Evolutionary conservation across 192 early-diverging fungal species (phyloP).

Genomic region (Rhizophlyctis rosea): DNA sequence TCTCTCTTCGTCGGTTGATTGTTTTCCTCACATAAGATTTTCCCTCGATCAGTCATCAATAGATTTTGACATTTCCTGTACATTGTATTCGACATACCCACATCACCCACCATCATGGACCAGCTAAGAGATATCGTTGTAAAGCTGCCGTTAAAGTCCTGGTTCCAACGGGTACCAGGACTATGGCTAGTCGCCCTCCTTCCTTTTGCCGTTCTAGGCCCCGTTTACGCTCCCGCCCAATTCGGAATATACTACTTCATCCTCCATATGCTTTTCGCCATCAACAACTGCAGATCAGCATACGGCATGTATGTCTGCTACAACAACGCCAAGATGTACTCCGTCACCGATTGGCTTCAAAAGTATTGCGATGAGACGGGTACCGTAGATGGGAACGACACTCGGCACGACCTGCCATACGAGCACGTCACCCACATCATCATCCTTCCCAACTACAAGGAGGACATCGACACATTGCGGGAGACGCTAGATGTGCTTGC

Average conservation of each 20-base stretch:
- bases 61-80: not conserved
- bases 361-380: conserved; percentile 44
- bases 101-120: not conserved
- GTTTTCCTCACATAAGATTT: not conserved
- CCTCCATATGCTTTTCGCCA: conserved; percentile 37
- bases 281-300: conserved; percentile 34
- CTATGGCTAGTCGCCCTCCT: conserved; percentile 25
- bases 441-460: conserved; percentile 72
- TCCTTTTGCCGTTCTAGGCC: conserved; percentile 38
- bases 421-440: conserved; percentile 60
- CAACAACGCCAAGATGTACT: conserved; percentile 36
- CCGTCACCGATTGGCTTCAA: conserved; percentile 47
- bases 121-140: conserved; percentile 14
- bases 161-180: conserved; percentile 46
- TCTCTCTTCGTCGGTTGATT: not conserved
- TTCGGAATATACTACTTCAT: conserved; percentile 41
- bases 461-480: conserved; percentile 61
- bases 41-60: not conserved
- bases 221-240: conserved; percentile 38
- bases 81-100: not conserved
- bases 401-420: conserved; percentile 51
- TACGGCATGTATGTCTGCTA: conserved; percentile 42
- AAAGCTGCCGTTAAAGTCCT: conserved; percentile 28
- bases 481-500: conserved; percentile 69
- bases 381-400: conserved; percentile 36